Evolutionary conservation across 352 stramenopile species (phyloP).

Genomic region (Phytopythium aichiense): DNA sequence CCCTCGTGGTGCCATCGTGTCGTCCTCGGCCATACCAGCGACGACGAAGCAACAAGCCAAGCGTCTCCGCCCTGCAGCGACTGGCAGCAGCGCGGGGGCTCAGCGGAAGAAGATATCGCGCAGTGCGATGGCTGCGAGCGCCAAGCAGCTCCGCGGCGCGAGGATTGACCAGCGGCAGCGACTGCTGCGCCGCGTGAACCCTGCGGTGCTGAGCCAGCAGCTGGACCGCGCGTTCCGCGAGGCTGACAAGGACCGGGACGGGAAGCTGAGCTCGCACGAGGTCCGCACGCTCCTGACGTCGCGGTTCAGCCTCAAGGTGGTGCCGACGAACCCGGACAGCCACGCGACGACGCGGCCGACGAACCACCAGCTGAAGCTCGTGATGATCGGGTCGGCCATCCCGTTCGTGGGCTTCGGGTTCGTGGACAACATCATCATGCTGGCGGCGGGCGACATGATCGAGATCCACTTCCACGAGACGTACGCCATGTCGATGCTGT

Average conservation of each 20-base stretch:
- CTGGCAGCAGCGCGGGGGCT: not conserved
- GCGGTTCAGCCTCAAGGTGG: constrained; percentile 55
- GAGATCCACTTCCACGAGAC: constrained; percentile 92
- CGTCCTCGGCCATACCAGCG: not conserved
- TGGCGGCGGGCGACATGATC: constrained; percentile 92
- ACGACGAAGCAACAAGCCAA: constrained; percentile 1
- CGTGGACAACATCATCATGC: constrained; percentile 85
- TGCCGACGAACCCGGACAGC: constrained; percentile 30
- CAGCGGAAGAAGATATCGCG: constrained; percentile 2
- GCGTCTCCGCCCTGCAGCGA: not conserved
- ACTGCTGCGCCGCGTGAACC: constrained; percentile 5
- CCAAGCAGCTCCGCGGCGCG: constrained; percentile 4
- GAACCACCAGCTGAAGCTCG: constrained; percentile 63
- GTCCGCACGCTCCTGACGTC: constrained; percentile 61
- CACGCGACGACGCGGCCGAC: constrained; percentile 38
- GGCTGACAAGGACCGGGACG: constrained; percentile 68
- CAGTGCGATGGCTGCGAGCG: not conserved
- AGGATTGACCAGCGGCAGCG: constrained; percentile 6
- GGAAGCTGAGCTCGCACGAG: constrained; percentile 58
- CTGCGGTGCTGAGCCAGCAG: constrained; percentile 33
- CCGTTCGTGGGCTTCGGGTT: constrained; percentile 84
- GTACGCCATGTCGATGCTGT: constrained; percentile 95
- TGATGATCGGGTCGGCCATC: constrained; percentile 75
- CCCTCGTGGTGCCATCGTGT: not conserved
- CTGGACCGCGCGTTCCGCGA: constrained; percentile 64